phyloP scores from a whole-genome alignment of 73 alveolate species.

The Urostyla sp. region DNA sequence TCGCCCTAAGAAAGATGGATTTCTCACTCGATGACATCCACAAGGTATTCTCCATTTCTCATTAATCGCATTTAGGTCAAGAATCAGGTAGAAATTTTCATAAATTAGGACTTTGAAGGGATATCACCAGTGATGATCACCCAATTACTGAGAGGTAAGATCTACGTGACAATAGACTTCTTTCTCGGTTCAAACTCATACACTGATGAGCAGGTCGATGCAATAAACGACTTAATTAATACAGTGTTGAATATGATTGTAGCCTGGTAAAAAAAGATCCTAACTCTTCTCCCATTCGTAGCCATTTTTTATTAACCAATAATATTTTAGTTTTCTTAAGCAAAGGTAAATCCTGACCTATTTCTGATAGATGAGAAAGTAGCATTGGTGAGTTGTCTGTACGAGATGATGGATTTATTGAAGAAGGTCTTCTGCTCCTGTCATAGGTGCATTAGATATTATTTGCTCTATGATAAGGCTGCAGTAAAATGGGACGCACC shows the following conservation, averaged over 20 bases:
- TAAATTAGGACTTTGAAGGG: conserved; percentile 35
- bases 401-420: conserved; percentile 69
- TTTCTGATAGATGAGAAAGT: conserved; percentile 71
- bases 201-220: conserved; percentile 41
- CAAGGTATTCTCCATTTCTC: background rate
- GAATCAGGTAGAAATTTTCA: conserved; percentile 29
- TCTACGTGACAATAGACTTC: conserved; percentile 61
- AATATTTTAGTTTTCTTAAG: conserved; percentile 41
- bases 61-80: background rate
- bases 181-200: conserved; percentile 38
- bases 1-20: conserved; percentile 67
- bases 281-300: conserved; percentile 56
- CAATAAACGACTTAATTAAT: conserved; percentile 49
- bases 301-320: conserved; percentile 27
- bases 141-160: conserved; percentile 70
- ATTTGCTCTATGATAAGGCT: conserved; percentile 58
- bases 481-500: conserved; percentile 16
- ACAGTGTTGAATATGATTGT: conserved; percentile 55
- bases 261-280: conserved; percentile 66
- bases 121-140: conserved; percentile 63
- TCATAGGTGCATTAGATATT: conserved; percentile 62
- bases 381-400: conserved; percentile 58
- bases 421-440: conserved; percentile 66
- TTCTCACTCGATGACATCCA: conserved; percentile 47
- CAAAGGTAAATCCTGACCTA: conserved; percentile 65